Evolutionary conservation across 2,329 filamentous ascomycete genomes (phyloP).

Genomic region (Chalara sp.): DNA sequence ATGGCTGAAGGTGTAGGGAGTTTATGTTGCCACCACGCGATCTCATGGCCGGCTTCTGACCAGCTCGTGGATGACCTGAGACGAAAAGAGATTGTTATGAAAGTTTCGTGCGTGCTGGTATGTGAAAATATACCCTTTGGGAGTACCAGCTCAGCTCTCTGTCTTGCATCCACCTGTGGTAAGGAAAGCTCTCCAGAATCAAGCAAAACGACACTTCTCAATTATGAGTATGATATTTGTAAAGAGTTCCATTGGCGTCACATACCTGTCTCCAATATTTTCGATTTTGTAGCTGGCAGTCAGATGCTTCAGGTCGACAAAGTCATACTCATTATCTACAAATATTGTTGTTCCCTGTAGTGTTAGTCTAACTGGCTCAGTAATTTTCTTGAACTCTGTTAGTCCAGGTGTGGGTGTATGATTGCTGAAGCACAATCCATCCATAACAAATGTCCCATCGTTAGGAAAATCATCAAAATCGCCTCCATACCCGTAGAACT

Average conservation of each 20-base stretch:
- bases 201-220: conserved; percentile 21
- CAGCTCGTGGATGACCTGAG: conserved; percentile 39
- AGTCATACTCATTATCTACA: conserved; percentile 44
- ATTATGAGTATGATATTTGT: conserved; percentile 4
- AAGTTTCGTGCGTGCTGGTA: conserved; percentile 7
- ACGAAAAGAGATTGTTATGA: conserved; percentile 25
- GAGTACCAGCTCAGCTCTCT: background rate
- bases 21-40: conserved; percentile 44
- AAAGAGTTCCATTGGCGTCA: conserved; percentile 2
- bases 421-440: conserved; percentile 46
- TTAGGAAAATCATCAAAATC: conserved; percentile 57
- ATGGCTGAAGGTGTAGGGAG: conserved; percentile 6
- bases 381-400: conserved; percentile 49
- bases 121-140: conserved; percentile 7
- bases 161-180: conserved; percentile 32
- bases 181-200: conserved; percentile 33
- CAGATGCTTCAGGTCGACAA: conserved; percentile 43
- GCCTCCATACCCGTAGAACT: conserved; percentile 53
- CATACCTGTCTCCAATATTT: conserved; percentile 34
- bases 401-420: conserved; percentile 52
- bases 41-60: conserved; percentile 45
- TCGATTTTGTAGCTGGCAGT: conserved; percentile 38
- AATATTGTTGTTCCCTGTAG: conserved; percentile 27
- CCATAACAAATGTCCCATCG: conserved; percentile 56
- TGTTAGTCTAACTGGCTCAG: conserved; percentile 44